Evolutionary conservation across 768 basidiomycete genomes (phyloP).

Genomic region (Amanita rubescens): DNA sequence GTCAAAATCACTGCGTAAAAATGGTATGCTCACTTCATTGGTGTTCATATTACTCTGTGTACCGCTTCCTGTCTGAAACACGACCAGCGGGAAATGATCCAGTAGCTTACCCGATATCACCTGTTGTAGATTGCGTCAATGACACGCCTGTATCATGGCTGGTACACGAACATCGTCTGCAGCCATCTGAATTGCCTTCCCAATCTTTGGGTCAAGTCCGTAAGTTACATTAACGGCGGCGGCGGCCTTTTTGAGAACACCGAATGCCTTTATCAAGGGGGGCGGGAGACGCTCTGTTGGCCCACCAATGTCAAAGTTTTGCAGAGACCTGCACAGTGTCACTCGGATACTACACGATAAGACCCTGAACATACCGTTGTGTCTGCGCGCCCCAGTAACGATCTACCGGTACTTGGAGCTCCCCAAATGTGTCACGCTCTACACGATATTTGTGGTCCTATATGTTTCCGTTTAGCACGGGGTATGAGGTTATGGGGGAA

Average conservation of each 20-base stretch:
- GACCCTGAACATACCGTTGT: slow-evolving; percentile 53
- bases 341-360: not conserved
- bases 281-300: slow-evolving; percentile 87
- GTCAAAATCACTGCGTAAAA: not conserved
- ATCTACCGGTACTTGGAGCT: slow-evolving; percentile 67
- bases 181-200: slow-evolving; percentile 83
- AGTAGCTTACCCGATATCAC: slow-evolving; percentile 93
- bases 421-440: slow-evolving; percentile 95
- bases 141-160: not conserved
- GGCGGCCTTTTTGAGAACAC: slow-evolving; percentile 95
- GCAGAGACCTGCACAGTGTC: slow-evolving; percentile 58
- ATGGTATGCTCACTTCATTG: slow-evolving; percentile 62
- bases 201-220: slow-evolving; percentile 85
- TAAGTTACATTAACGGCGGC: slow-evolving; percentile 84
- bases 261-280: slow-evolving; percentile 97
- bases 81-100: slow-evolving; percentile 96
- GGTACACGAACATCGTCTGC: slow-evolving; percentile 74
- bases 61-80: slow-evolving; percentile 98
- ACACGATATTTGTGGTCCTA: slow-evolving; percentile 48
- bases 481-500: not conserved
- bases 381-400: slow-evolving; percentile 99
- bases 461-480: not conserved
- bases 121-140: slow-evolving; percentile 31
- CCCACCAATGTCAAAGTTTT: slow-evolving; percentile 99
- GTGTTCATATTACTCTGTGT: slow-evolving; percentile 99